These are phyloP conservation scores for Lanmaoa pseudosensibilis DNA, from an alignment of 768 basidiomycete genomes.

Conservation along the genomic window DNA sequence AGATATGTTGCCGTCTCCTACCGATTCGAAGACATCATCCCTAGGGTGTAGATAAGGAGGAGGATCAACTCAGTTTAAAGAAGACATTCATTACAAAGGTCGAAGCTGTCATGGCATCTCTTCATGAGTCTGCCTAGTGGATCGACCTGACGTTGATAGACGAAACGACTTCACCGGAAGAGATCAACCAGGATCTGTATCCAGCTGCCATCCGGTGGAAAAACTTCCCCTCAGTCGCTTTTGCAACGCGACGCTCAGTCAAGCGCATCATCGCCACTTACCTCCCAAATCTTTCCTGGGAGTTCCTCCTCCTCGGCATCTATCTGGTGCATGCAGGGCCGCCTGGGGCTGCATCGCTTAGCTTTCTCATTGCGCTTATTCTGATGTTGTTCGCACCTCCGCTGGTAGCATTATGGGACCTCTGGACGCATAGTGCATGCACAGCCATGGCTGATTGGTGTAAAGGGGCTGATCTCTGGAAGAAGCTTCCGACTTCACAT, in stretches of 20 bases:
- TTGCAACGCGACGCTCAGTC: constrained; percentile 14
- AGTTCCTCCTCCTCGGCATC: neutral
- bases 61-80: neutral
- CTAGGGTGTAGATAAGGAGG: neutral
- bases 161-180: neutral
- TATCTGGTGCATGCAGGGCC: no score
- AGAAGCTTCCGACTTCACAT: constrained; percentile 15
- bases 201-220: constrained; percentile 24
- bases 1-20: constrained; percentile 26
- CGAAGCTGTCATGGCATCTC: constrained; percentile 2
- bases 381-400: constrained; percentile 16
- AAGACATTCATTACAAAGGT: constrained; percentile 7
- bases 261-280: constrained; percentile 5
- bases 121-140: constrained; percentile 22
- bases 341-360: neutral
- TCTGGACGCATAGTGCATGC: constrained; percentile 18
- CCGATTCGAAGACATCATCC: constrained; percentile 11
- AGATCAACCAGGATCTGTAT: constrained; percentile 22
- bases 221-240: constrained; percentile 21
- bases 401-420: constrained; percentile 12
- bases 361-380: neutral
- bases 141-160: constrained; percentile 14
- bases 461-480: constrained; percentile 28
- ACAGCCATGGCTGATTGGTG: constrained; percentile 25
- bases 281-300: constrained; percentile 8